Base-by-base conservation (phyloP, 495 filamentous ascomycete genomes). In the Wilcoxina mikolae region DNA sequence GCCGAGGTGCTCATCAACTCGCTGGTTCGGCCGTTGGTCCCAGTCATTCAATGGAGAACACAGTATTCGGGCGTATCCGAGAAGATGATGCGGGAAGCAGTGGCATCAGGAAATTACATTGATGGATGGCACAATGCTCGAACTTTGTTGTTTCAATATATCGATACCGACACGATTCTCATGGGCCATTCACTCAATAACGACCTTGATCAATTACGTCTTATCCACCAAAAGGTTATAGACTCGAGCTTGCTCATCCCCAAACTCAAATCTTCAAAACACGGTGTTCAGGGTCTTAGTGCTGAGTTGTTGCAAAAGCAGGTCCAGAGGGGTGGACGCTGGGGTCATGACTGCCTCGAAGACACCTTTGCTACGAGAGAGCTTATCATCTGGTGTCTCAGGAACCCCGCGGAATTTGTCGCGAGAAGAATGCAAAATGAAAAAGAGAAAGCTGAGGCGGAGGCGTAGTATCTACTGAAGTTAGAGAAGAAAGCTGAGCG, bases 121-220 rank as follows among this genome's bases (percentile, higher is more conserved):
- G 42, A 45, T 5, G 42, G 42, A 17, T 45, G 42, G 42, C 9
- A 24, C 12, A 74, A 69, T 28, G 91, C 90, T 3, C 82, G 91
- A 10, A 66, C 73, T 1, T 71, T 95, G 0, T 73, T 96, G 7
- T 83, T 88, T 68, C 68, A 72, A 0, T 69, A 82, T 46, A 72
- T 96, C 28, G 71, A 78, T 17, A 82, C 85, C 0, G 67, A 73
- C 0, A 95, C 88, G 0, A 86, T 86, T 0, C 68, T 98, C 4
- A 82, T 96, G 33, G 91, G 91, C 23, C 91, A 98, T 67, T 89
- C 85, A 3, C 78, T 96, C 5, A 89, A 96, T 60, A 96, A 96
- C 65, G 91, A 98, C 64, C 74, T 98, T 23, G 94, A 91, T 64
- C 76, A 79, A 11, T 71, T 80, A 42, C 80, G 91, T 11, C 73